These are phyloP conservation scores for Cutaneotrichosporon daszewskae DNA, from an alignment of 1,284 basidiomycete species.

Conservation along the genomic window DNA sequence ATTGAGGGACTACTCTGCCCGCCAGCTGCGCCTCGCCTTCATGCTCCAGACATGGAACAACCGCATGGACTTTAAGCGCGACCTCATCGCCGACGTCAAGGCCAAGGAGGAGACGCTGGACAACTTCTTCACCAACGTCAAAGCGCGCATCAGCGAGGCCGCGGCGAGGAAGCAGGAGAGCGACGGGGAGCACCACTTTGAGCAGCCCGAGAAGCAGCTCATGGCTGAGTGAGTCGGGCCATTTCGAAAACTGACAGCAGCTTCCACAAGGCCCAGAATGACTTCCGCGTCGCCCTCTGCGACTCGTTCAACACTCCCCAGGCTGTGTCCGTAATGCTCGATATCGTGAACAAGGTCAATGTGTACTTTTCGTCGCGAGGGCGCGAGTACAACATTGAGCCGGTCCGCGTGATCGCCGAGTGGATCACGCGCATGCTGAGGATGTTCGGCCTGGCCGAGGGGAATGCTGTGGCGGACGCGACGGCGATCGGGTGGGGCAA, in stretches of 20 bases:
- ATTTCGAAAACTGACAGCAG: too few relatives aligned
- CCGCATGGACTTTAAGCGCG: conserved; percentile 91
- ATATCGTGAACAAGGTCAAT: conserved; percentile 82
- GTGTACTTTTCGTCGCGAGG: conserved; percentile 63
- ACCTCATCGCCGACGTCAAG: conserved; percentile 76
- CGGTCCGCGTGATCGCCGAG: conserved; percentile 67
- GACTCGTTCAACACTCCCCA: conserved; percentile 96
- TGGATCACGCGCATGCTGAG: conserved; percentile 88
- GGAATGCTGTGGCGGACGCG: conserved; percentile 39
- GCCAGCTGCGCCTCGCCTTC: conserved; percentile 93
- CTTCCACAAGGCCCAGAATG: conserved; percentile 66
- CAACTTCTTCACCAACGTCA: conserved; percentile 89
- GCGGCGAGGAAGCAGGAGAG: conserved; percentile 31
- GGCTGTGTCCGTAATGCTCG: conserved; percentile 70
- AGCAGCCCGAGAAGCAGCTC: conserved; percentile 60
- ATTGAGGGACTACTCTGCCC: conserved; percentile 73
- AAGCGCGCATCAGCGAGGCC: conserved; percentile 60
- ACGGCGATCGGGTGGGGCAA: conserved; percentile 52
- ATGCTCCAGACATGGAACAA: conserved; percentile 86
- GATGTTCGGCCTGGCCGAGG: conserved; percentile 92
- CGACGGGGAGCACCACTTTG: conserved; percentile 51
- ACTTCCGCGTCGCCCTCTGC: conserved; percentile 84
- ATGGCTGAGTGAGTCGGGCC: too few relatives aligned
- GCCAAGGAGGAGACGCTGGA: conserved; percentile 81
- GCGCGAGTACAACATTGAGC: conserved; percentile 56